A percentile compares a stretch with the other conserved stretches of the same genome.
phyloP scores from a whole-genome alignment of 148 eudicot genomes.

The Polygonum aviculare region DNA sequence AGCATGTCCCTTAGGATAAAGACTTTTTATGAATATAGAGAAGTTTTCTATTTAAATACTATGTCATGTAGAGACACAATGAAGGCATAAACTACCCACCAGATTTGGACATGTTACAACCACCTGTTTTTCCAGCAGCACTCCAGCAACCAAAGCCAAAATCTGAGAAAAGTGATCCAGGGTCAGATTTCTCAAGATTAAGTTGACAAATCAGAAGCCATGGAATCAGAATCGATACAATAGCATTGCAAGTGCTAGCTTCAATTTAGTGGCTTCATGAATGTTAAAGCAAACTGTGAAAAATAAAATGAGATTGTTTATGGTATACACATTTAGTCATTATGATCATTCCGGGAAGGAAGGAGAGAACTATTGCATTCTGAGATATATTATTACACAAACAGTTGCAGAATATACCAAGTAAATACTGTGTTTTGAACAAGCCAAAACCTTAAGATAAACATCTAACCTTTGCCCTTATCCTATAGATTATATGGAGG shows the following conservation, averaged over 20 bases:
- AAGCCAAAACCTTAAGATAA: not conserved
- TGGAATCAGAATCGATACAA: not conserved
- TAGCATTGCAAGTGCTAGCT: not conserved
- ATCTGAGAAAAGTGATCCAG: slow-evolving; percentile 38
- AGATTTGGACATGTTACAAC: slow-evolving; percentile 66
- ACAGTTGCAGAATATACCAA: not conserved
- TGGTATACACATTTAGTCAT: not conserved
- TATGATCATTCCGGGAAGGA: not conserved
- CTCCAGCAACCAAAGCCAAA: slow-evolving; percentile 66
- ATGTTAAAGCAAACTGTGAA: not conserved
- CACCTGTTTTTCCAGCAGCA: slow-evolving; percentile 90
- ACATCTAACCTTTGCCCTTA: not conserved
- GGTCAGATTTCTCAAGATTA: not conserved
- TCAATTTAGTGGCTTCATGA: not conserved
- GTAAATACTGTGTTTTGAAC: not conserved
- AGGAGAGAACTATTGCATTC: not conserved
- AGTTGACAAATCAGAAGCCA: not conserved
- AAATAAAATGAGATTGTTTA: not conserved
- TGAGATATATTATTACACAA: not conserved
- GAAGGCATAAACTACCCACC: slow-evolving; percentile 27
- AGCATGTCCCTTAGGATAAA: not conserved
- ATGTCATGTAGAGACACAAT: not conserved
- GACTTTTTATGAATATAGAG: not conserved
- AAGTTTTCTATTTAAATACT: not conserved
- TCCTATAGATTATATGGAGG: not conserved